phyloP scores from a whole-genome alignment of 805 yeast genomes.

The Naumovozyma castellii region DNA sequence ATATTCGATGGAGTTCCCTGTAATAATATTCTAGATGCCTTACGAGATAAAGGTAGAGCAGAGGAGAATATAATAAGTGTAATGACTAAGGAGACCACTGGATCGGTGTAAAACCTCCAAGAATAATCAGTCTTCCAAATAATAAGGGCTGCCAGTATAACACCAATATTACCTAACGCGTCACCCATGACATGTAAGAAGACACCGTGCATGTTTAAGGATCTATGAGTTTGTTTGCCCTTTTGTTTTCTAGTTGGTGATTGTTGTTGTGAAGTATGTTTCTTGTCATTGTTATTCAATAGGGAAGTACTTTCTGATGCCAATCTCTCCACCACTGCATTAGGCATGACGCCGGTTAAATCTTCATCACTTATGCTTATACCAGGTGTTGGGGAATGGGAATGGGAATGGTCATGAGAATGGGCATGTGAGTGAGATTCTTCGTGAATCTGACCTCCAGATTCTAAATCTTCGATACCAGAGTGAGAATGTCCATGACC shows the following conservation, averaged over 20 bases:
- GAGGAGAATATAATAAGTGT: slow-evolving; percentile 83
- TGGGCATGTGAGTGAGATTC: not conserved
- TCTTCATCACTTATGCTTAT: slow-evolving; percentile 1
- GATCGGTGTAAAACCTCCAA: slow-evolving; percentile 85
- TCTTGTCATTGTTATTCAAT: slow-evolving; percentile 1
- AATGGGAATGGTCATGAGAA: no score
- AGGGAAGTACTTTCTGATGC: slow-evolving; percentile 33
- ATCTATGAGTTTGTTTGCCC: slow-evolving; percentile 32
- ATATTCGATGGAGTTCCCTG: slow-evolving; percentile 90
- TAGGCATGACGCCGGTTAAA: slow-evolving; percentile 21
- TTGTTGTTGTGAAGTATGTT: slow-evolving; percentile 1
- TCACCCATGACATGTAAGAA: slow-evolving; percentile 93
- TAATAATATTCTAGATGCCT: slow-evolving; percentile 75
- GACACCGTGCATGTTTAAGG: slow-evolving; percentile 96
- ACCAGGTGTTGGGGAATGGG: slow-evolving; percentile 1
- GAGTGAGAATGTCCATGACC: slow-evolving; percentile 39
- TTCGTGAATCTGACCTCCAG: slow-evolving; percentile 7
- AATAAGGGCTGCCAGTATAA: slow-evolving; percentile 76
- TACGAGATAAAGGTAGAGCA: slow-evolving; percentile 81
- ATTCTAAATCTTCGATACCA: slow-evolving; percentile 3
- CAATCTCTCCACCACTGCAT: slow-evolving; percentile 19
- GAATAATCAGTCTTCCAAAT: slow-evolving; percentile 89
- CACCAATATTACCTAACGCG: slow-evolving; percentile 92
- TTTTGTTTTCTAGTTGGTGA: slow-evolving; percentile 2
- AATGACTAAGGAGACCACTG: slow-evolving; percentile 73